Conservation (phyloP, 2,329 filamentous ascomycete genomes). For the Dothidotthia symphoricarpi region DNA sequence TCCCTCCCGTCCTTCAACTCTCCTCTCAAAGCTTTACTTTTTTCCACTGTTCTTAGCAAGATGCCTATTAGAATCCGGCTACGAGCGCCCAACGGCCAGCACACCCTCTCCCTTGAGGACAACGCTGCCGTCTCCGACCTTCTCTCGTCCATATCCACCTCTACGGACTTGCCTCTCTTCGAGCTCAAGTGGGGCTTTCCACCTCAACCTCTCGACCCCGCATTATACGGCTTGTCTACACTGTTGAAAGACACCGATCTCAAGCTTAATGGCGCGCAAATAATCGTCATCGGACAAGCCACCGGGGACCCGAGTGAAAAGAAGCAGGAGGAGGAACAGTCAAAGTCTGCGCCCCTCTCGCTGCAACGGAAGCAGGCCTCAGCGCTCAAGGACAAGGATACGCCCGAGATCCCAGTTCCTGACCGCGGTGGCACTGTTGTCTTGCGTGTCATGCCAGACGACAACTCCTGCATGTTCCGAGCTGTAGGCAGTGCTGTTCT, state of each 20-base stretch:
- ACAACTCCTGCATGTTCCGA: conserved; percentile 92
- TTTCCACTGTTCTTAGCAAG: conserved; percentile 11
- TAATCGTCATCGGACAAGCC: conserved; percentile 59
- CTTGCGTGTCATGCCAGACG: conserved; percentile 91
- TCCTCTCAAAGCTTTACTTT: conserved; percentile 19
- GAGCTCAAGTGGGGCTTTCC: conserved; percentile 85
- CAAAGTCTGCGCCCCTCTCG: conserved; percentile 35
- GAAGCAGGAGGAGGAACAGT: conserved; percentile 12
- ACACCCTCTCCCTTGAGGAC: conserved; percentile 67
- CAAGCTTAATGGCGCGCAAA: conserved; percentile 65
- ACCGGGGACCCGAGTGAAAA: conserved; percentile 32
- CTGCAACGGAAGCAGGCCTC: conserved; percentile 47
- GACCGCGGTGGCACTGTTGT: conserved; percentile 60
- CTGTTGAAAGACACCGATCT: conserved; percentile 57
- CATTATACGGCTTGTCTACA: conserved; percentile 51
- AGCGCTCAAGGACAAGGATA: conserved; percentile 57
- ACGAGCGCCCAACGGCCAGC: conserved; percentile 70
- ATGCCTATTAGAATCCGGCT: conserved; percentile 70
- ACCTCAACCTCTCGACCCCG: conserved; percentile 65
- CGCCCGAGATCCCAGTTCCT: conserved; percentile 60
- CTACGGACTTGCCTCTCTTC: conserved; percentile 65
- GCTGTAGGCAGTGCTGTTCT: conserved; percentile 81
- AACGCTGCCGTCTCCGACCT: conserved; percentile 65
- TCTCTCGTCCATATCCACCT: conserved; percentile 58
- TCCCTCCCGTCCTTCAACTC: conserved; percentile 1